Base-by-base conservation (phyloP, 225 moss, liverwort and hornwort genomes). In the Asterella californica region DNA sequence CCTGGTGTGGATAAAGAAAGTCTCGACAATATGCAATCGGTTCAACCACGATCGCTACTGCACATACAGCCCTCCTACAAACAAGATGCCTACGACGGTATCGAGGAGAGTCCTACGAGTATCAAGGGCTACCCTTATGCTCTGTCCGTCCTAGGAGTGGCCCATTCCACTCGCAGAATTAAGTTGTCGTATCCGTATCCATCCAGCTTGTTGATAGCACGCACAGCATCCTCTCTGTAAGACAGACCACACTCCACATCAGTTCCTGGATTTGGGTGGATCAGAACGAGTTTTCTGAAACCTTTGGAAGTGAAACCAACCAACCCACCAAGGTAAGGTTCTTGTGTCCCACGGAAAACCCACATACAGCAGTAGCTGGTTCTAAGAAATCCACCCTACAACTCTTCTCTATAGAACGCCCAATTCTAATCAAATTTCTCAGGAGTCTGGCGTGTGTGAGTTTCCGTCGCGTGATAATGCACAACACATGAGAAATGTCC, bases 81-180 rank as follows among this genome's bases (percentile, higher is more conserved):
- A 19, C 15, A 18, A 48, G 53, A 30, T 21, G 48, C 25, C 36
- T 7, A 60, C 21, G 1, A 34, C 1, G 57, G 59, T 25, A 14
- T 18, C 36, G 30, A 33, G 55, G 17, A 75, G 55, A 76, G 32
- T 59, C 75, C 59, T 52, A 50, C 38, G 0, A 76, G 6, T 59
- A 67, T 76, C 36, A 24, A 37, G 59, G 25, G 12, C 17, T 59
- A 22, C 19, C 25, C 69, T 87, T 89, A 87, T 18, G 91, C 88
- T 86, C 96, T 90, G 76, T 94, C 96, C 59, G 92, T 92, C 73
- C 96, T 87, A 0, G 96, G 96, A 63, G 96, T 96, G 24, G 96
- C 96, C 96, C 96, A 96, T 73, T 96, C 96, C 84, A 96, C 96
- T 55, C 96, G 94, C 76, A 96, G 86, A 88, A 96, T 96, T 38